A percentile compares a stretch with the other conserved stretches of the same genome.
phyloP scores from a whole-genome alignment of 2,329 filamentous ascomycete species.

The Bipolaris cookei region DNA sequence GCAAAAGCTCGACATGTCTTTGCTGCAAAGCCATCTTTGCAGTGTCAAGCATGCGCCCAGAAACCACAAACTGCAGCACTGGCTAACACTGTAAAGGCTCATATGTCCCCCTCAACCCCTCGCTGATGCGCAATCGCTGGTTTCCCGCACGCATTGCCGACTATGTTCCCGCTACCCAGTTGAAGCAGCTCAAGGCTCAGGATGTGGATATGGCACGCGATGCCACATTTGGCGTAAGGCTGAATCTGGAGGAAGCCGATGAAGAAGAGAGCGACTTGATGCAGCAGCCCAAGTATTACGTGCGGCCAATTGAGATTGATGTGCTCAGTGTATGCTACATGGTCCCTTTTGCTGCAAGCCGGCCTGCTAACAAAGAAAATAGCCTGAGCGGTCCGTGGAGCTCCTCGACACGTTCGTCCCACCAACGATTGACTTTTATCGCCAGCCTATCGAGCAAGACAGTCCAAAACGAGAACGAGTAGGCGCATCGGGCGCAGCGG shows the following conservation, averaged over 20 bases:
- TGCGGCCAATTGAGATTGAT: constrained; percentile 50
- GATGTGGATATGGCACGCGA: constrained; percentile 56
- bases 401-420: constrained; percentile 58
- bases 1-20: not conserved
- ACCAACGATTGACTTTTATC: constrained; percentile 56
- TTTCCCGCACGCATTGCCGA: constrained; percentile 59
- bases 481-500: constrained; percentile 45
- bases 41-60: not conserved
- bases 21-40: not conserved
- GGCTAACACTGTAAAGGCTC: constrained; percentile 52
- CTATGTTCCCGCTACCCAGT: constrained; percentile 57
- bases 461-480: constrained; percentile 38
- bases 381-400: constrained; percentile 55
- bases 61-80: constrained; percentile 1
- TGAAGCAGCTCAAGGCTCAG: constrained; percentile 54
- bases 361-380: constrained; percentile 25
- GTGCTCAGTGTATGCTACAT: constrained; percentile 46
- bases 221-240: constrained; percentile 51
- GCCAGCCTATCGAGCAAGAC: constrained; percentile 52
- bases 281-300: constrained; percentile 32
- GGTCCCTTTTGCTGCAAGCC: not conserved
- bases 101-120: constrained; percentile 59
- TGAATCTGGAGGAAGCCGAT: constrained; percentile 38
- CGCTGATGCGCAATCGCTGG: constrained; percentile 63
- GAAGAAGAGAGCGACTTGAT: constrained; percentile 30